Percentiles rank a stretch among this genome's conserved stretches.
Conservation (phyloP, 2,329 filamentous ascomycete genomes). For the Colletotrichum viniferum region DNA sequence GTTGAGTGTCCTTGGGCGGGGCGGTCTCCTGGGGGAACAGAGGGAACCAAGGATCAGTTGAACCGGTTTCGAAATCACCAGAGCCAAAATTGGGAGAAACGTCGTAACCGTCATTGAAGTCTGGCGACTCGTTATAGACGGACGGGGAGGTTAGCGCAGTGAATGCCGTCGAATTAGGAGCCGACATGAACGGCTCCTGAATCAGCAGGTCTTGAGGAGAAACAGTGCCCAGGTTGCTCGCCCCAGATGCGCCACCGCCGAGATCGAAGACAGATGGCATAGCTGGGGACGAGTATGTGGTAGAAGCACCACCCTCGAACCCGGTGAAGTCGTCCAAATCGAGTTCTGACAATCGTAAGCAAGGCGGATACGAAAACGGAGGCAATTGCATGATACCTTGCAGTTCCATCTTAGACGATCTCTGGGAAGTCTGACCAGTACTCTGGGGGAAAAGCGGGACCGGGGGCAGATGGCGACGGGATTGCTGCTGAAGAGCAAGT, state of each 20-base stretch:
- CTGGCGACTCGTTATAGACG: slow-evolving; percentile 78
- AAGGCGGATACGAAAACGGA: neutral
- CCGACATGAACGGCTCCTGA: slow-evolving; percentile 71
- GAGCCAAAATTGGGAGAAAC: slow-evolving; percentile 52
- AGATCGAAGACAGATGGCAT: slow-evolving; percentile 57
- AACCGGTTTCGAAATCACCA: slow-evolving; percentile 51
- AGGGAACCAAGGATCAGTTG: slow-evolving; percentile 70
- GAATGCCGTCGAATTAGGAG: slow-evolving; percentile 81
- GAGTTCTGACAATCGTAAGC: slow-evolving; percentile 29
- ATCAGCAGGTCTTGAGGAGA: slow-evolving; percentile 84
- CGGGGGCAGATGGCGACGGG: slow-evolving; percentile 61
- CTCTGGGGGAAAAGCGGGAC: slow-evolving; percentile 74
- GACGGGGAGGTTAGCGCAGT: slow-evolving; percentile 87
- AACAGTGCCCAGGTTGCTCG: slow-evolving; percentile 70
- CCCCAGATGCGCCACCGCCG: slow-evolving; percentile 51
- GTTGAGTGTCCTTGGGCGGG: slow-evolving; percentile 17
- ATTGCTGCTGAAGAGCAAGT: slow-evolving; percentile 60
- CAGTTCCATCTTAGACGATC: slow-evolving; percentile 55
- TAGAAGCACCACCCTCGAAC: slow-evolving; percentile 56
- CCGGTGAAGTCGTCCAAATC: slow-evolving; percentile 63
- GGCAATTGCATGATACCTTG: slow-evolving; percentile 49
- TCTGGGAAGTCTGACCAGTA: slow-evolving; percentile 54
- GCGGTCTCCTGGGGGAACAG: slow-evolving; percentile 64
- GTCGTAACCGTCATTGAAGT: slow-evolving; percentile 71
- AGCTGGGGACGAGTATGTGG: slow-evolving; percentile 59